A percentile compares a stretch with the other conserved stretches of the same genome.
These are phyloP conservation scores for Backusella tarrabulga DNA, from an alignment of 192 early-diverging fungal species.

Conservation along the genomic window DNA sequence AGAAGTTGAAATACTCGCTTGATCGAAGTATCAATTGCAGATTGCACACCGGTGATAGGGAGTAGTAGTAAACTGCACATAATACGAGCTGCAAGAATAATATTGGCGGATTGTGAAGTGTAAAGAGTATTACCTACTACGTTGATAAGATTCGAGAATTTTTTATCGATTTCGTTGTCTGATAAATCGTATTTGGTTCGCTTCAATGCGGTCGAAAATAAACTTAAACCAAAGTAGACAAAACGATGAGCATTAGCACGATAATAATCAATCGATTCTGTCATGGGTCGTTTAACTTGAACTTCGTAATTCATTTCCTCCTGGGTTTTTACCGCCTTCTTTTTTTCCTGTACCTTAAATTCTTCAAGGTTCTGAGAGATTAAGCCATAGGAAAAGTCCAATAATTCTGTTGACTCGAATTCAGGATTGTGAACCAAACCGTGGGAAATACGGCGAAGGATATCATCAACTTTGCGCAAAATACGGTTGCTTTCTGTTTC, in stretches of 20 bases:
- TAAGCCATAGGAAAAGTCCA: constrained; percentile 83
- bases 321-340: constrained; percentile 48
- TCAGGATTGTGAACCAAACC: constrained; percentile 79
- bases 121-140: constrained; percentile 81
- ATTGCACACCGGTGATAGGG: constrained; percentile 68
- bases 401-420: constrained; percentile 62
- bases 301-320: constrained; percentile 73
- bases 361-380: constrained; percentile 84
- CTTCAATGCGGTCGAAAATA: constrained; percentile 71
- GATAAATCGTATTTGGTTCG: constrained; percentile 56
- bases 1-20: constrained; percentile 79
- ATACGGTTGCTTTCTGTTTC: constrained; percentile 80
- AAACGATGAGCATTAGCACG: constrained; percentile 87
- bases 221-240: constrained; percentile 89
- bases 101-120: constrained; percentile 74
- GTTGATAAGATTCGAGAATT: constrained; percentile 81
- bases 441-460: constrained; percentile 68
- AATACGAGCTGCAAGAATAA: constrained; percentile 67
- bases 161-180: constrained; percentile 56
- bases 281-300: constrained; percentile 62
- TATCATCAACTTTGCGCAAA: constrained; percentile 75
- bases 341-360: constrained; percentile 60
- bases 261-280: constrained; percentile 71
- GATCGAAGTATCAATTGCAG: constrained; percentile 69
- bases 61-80: constrained; percentile 70